These are phyloP conservation scores for Mycena alexandri DNA, from an alignment of 768 basidiomycete species.

Conservation along the genomic window DNA sequence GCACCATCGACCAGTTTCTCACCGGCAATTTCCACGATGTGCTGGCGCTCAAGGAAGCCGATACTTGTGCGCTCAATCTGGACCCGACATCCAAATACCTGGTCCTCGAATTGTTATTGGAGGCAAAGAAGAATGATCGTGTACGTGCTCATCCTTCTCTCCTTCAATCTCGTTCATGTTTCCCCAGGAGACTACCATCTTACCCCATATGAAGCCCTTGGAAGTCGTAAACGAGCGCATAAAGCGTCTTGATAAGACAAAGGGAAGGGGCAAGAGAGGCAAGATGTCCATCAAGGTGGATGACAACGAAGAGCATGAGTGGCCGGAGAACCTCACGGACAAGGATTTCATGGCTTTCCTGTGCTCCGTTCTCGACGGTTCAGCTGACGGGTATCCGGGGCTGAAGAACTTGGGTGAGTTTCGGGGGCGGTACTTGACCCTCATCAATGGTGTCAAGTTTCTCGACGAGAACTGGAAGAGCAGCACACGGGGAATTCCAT, in stretches of 20 bases:
- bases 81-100: no score
- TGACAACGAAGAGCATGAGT: not conserved
- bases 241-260: not conserved
- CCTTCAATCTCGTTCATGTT: no score
- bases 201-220: no score
- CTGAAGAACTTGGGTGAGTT: not conserved
- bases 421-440: not conserved
- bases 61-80: constrained; percentile 1
- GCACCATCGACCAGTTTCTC: not conserved
- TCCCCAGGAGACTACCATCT: no score
- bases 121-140: not conserved
- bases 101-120: not conserved
- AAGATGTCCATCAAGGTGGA: not conserved
- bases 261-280: not conserved
- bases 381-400: not conserved
- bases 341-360: not conserved
- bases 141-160: not conserved
- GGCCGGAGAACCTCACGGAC: not conserved
- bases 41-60: not conserved
- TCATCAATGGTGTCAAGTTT: not conserved
- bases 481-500: not conserved
- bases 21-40: not conserved
- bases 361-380: not conserved
- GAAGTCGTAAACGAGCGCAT: no score
- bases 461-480: constrained; percentile 4